phyloP scores from a whole-genome alignment of 257 asterid genomes.

The Prunella vulgaris region DNA sequence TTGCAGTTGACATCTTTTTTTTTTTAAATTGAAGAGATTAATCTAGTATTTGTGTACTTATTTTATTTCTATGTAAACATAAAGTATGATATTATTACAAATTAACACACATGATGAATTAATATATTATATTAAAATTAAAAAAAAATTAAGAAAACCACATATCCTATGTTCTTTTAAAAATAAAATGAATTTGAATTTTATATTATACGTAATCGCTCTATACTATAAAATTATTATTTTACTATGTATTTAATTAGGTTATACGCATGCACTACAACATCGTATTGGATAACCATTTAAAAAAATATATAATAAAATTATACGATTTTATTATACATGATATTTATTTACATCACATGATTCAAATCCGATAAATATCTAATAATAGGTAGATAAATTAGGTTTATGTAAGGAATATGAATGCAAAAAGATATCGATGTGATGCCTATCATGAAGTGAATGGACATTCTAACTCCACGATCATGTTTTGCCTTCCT shows the following conservation, averaged over 20 bases:
- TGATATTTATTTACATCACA: no score
- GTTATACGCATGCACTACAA: no score
- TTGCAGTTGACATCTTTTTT: not conserved
- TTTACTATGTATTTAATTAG: no score
- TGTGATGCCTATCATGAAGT: slow-evolving; percentile 11
- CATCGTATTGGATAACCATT: no score
- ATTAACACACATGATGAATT: not conserved
- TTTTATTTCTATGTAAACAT: not conserved
- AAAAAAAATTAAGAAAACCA: no score
- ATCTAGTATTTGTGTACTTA: not conserved
- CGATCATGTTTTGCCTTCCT: slow-evolving; percentile 31
- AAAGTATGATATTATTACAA: not conserved
- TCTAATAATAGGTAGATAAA: not conserved
- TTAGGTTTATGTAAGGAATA: not conserved
- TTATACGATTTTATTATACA: no score
- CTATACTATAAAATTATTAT: no score
- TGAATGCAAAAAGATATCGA: slow-evolving; percentile 1
- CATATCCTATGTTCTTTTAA: no score
- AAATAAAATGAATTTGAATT: no score
- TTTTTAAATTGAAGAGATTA: not conserved
- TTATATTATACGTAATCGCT: no score
- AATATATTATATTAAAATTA: no score
- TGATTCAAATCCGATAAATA: not conserved
- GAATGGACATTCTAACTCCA: slow-evolving; percentile 34
- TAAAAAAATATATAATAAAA: no score